A percentile compares a stretch with the other conserved stretches of the same genome.
Conservation (phyloP, 2,329 filamentous ascomycete species). For the Metarhizium rileyi region DNA sequence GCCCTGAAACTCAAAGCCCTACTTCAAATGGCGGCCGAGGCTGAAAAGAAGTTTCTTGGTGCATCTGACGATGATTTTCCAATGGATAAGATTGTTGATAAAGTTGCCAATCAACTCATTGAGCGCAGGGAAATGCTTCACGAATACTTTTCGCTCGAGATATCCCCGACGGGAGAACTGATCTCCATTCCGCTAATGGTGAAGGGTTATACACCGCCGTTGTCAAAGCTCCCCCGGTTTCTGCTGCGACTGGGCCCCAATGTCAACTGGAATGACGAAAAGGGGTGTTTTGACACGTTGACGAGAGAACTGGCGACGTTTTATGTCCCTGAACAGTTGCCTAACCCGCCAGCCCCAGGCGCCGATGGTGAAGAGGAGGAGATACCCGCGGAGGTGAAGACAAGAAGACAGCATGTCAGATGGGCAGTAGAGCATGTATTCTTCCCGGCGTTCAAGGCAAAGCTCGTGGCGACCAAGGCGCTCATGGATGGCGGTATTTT, state of each 20-base stretch:
- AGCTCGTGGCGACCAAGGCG: conserved; percentile 70
- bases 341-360: conserved; percentile 33
- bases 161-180: conserved; percentile 69
- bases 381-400: conserved; percentile 39
- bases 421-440: conserved; percentile 74
- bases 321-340: conserved; percentile 81
- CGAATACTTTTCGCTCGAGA: conserved; percentile 85
- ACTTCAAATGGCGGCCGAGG: conserved; percentile 61
- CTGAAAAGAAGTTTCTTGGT: conserved; percentile 45
- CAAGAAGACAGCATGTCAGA: conserved; percentile 58
- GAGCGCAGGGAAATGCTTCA: conserved; percentile 73
- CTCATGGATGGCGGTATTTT: conserved; percentile 66
- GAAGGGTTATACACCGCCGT: conserved; percentile 77
- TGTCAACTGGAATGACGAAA: conserved; percentile 79
- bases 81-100: conserved; percentile 53
- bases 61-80: conserved; percentile 49
- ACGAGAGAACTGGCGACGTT: conserved; percentile 80
- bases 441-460: conserved; percentile 79
- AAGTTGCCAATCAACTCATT: conserved; percentile 59
- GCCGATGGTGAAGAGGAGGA: conserved; percentile 23
- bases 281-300: conserved; percentile 75
- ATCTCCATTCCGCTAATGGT: conserved; percentile 72
- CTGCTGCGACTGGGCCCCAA: conserved; percentile 79
- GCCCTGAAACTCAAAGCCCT: conserved; percentile 62
- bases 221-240: conserved; percentile 83